phyloP scores from a whole-genome alignment of 2,329 filamentous ascomycete genomes.

The Epicoccum sorghinum region DNA sequence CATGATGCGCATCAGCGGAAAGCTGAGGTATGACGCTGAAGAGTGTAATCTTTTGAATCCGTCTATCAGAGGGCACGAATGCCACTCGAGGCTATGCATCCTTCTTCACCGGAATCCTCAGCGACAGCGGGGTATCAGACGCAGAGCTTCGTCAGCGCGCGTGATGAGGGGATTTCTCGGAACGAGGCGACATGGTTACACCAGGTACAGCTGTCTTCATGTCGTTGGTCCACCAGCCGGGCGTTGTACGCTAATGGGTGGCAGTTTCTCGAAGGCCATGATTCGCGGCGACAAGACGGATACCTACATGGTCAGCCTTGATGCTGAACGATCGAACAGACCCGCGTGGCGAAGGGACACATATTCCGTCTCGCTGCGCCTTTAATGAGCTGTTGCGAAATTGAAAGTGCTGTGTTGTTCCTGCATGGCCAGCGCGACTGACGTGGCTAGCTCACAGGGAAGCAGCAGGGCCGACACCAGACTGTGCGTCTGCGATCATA shows the following conservation, averaged over 20 bases:
- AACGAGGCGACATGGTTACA: constrained; percentile 37
- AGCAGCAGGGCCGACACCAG: constrained; percentile 21
- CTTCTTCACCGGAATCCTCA: constrained; percentile 36
- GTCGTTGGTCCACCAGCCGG: constrained; percentile 34
- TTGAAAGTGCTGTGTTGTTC: constrained; percentile 42
- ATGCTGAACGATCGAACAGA: constrained; percentile 17
- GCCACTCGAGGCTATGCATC: constrained; percentile 24
- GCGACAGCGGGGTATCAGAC: constrained; percentile 24
- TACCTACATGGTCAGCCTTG: constrained; percentile 23
- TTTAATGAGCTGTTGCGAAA: constrained; percentile 36
- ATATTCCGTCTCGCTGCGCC: constrained; percentile 35
- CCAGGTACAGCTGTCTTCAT: constrained; percentile 43
- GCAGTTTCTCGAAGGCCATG: constrained; percentile 30
- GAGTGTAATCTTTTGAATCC: neutral
- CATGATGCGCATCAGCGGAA: constrained; percentile 2
- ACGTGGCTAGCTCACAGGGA: constrained; percentile 40
- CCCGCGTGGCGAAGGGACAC: constrained; percentile 34
- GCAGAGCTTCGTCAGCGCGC: constrained; percentile 29
- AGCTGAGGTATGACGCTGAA: constrained; percentile 10
- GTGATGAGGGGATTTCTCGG: constrained; percentile 28
- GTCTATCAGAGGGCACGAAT: constrained; percentile 6
- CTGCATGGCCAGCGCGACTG: constrained; percentile 43
- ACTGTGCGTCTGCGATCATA: constrained; percentile 18
- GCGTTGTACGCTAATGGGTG: constrained; percentile 27
- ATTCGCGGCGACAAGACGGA: constrained; percentile 24